These are phyloP conservation scores for Ceratobasidium theobromae DNA, from an alignment of 1,284 basidiomycete species.

Conservation along the genomic window DNA sequence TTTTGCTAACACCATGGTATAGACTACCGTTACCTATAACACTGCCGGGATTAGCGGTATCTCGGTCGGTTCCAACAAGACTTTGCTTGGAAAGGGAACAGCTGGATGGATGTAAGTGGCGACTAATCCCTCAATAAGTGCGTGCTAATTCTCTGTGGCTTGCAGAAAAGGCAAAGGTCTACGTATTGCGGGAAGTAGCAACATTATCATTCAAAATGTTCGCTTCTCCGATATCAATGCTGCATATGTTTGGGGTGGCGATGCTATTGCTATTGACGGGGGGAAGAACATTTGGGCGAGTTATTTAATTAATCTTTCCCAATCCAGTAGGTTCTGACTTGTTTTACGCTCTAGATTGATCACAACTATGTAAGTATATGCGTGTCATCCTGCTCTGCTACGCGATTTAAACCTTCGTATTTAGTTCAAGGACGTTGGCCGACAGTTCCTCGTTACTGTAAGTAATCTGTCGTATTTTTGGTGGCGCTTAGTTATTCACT, in stretches of 20 bases:
- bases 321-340: no score
- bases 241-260: constrained; percentile 41
- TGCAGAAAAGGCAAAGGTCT: constrained; percentile 40
- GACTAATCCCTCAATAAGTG: neutral
- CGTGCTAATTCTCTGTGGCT: constrained; percentile 30
- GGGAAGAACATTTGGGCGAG: constrained; percentile 39
- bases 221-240: constrained; percentile 40
- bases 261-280: constrained; percentile 37
- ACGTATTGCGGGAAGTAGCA: constrained; percentile 41
- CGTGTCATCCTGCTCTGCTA: no score
- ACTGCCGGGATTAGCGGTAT: constrained; percentile 26
- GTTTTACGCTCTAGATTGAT: no score
- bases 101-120: constrained; percentile 33
- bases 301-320: no score
- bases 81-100: constrained; percentile 41
- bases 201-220: no score
- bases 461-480: neutral
- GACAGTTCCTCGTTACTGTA: constrained; percentile 42
- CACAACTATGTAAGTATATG: constrained; percentile 38
- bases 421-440: constrained; percentile 39
- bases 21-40: constrained; percentile 32
- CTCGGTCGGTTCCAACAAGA: constrained; percentile 42
- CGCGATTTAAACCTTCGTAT: no score
- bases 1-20: neutral
- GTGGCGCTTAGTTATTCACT: neutral